Conservation (phyloP, 1,284 basidiomycete species). For the Gymnopus androsaceus region DNA sequence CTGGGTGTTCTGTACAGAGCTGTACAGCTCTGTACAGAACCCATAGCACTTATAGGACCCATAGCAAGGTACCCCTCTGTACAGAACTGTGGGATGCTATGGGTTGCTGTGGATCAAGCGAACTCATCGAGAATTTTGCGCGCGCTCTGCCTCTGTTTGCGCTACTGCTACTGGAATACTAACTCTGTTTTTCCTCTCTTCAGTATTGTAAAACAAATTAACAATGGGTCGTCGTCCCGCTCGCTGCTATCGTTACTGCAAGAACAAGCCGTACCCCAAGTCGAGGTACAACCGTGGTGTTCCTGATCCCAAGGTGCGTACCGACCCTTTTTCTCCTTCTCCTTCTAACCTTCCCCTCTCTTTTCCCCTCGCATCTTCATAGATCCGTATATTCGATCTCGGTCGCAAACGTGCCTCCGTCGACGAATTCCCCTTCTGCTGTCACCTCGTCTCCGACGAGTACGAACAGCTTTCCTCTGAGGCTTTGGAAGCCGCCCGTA, state of each 20-base stretch:
- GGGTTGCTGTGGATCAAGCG: no score
- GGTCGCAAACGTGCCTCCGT: conserved; percentile 94
- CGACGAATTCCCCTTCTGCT: conserved; percentile 97
- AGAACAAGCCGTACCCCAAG: conserved; percentile 97
- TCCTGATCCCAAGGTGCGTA: conserved; percentile 81
- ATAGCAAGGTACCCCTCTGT: no score
- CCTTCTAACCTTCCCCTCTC: not conserved
- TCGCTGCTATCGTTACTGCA: conserved; percentile 97
- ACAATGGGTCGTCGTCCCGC: conserved; percentile 96
- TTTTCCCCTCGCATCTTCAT: no score
- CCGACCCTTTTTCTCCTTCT: conserved; percentile 3
- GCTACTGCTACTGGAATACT: no score
- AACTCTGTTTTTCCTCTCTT: no score
- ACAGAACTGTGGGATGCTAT: no score
- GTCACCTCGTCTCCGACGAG: conserved; percentile 96
- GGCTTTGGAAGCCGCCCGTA: conserved; percentile 97
- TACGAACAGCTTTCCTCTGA: conserved; percentile 97
- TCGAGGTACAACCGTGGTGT: conserved; percentile 98
- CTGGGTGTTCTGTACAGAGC: no score
- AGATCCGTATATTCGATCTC: conserved; percentile 94
- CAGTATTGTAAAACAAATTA: no score
- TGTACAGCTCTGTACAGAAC: no score
- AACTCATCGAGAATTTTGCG: no score
- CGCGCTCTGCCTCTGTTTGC: no score
- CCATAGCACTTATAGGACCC: no score